Evolutionary conservation across 805 yeast genomes (phyloP).

Genomic region (Suhomyces prunicola): DNA sequence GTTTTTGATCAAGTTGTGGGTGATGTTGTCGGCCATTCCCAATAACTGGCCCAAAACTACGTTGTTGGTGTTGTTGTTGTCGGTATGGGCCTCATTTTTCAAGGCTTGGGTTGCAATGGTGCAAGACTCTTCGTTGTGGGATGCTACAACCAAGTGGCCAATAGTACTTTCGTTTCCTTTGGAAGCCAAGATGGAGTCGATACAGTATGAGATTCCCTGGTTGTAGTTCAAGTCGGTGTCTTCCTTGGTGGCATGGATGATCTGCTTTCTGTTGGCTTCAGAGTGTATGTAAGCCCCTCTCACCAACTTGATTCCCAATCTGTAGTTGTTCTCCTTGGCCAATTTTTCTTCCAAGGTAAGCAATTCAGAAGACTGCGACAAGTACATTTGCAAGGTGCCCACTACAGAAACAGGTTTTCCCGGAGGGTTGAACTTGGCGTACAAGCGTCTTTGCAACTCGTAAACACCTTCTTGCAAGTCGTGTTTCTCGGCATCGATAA

Average conservation of each 20-base stretch:
- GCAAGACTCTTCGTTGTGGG: conserved; percentile 83
- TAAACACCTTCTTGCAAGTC: conserved; percentile 90
- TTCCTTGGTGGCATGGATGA: conserved; percentile 71
- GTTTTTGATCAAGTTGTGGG: conserved; percentile 65
- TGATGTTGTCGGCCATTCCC: conserved; percentile 93
- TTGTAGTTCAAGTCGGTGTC: conserved; percentile 81
- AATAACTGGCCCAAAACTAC: conserved; percentile 85
- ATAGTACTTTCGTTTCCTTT: conserved; percentile 46
- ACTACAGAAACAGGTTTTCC: conserved; percentile 63
- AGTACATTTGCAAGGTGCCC: conserved; percentile 92
- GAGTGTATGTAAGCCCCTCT: conserved; percentile 95
- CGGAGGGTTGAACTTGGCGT: conserved; percentile 63
- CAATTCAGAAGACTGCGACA: conserved; percentile 64
- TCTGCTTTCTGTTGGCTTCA: conserved; percentile 63
- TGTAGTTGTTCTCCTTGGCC: conserved; percentile 61
- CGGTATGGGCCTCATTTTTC: conserved; percentile 11
- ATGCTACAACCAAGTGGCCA: conserved; percentile 85
- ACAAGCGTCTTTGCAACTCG: conserved; percentile 79
- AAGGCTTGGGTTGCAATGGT: conserved; percentile 62
- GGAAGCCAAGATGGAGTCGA: conserved; percentile 53
- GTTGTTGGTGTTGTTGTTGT: conserved; percentile 41
- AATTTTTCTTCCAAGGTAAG: conserved; percentile 59
- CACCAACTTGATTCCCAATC: conserved; percentile 83
- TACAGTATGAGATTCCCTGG: conserved; percentile 59
- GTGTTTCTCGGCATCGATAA: conserved; percentile 88